phyloP scores from a whole-genome alignment of 2,329 filamentous ascomycete genomes.

The Aspergillus fumigatus region DNA sequence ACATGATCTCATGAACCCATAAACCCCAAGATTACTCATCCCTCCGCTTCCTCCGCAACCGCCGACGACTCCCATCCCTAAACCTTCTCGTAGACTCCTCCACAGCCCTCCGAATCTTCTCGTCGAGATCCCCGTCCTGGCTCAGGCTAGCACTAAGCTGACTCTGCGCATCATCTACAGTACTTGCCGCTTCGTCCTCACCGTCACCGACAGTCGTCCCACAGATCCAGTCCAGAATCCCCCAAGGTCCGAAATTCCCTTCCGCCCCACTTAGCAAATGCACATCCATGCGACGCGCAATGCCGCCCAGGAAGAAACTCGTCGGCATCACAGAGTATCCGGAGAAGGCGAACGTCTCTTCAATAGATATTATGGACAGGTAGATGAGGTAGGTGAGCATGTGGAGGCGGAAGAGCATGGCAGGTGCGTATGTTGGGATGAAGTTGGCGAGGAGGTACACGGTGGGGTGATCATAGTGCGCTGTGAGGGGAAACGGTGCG shows the following conservation, averaged over 20 bases:
- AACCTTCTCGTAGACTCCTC: slow-evolving; percentile 29
- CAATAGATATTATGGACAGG: slow-evolving; percentile 51
- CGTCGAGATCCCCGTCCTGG: slow-evolving; percentile 31
- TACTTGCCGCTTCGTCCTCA: slow-evolving; percentile 41
- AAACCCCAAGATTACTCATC: slow-evolving; percentile 3
- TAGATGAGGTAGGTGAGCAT: slow-evolving; percentile 57
- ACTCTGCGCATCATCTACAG: slow-evolving; percentile 32
- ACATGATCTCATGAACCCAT: neutral
- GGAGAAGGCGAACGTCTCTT: slow-evolving; percentile 57
- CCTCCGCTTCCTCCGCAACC: slow-evolving; percentile 10
- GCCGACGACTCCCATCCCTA: slow-evolving; percentile 15
- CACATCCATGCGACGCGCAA: slow-evolving; percentile 53
- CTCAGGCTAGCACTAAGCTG: neutral
- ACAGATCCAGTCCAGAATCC: slow-evolving; percentile 42
- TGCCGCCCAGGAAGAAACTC: slow-evolving; percentile 54
- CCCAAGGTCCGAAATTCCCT: slow-evolving; percentile 45
- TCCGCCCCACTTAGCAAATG: slow-evolving; percentile 48
- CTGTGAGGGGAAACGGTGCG: slow-evolving; percentile 53
- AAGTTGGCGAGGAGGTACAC: slow-evolving; percentile 52
- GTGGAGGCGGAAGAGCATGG: slow-evolving; percentile 55
- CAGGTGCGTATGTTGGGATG: slow-evolving; percentile 54
- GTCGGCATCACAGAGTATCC: slow-evolving; percentile 57
- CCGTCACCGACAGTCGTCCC: slow-evolving; percentile 42
- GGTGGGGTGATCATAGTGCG: slow-evolving; percentile 58
- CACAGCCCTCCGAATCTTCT: slow-evolving; percentile 27